Evolutionary conservation across 2,329 filamentous ascomycete species (phyloP), one percentile per base, ranked within the genome.

Genomic region (Pyricularia pennisetigena): DNA sequence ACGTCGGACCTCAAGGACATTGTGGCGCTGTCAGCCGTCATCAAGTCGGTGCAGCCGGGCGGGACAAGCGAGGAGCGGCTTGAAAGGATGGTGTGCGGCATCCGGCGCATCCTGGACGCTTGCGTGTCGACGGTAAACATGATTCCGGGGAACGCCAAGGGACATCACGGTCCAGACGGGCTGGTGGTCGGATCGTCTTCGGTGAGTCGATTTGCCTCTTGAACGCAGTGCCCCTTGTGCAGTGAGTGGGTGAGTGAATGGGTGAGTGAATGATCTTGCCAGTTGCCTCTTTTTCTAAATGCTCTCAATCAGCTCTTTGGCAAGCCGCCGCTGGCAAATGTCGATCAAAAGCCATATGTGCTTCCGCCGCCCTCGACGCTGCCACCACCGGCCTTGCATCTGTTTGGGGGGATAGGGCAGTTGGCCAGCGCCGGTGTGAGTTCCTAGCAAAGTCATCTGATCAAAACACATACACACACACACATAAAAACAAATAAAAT

Each of bases 11-110:
- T 73, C 30, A 71, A 71, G 30, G 72, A 72, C 23, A 69, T 73
- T 9, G 68, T 73, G 9, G 70, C 72, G 1, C 69, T 73, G 59
- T 71, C 72, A 0, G 68, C 71, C 1, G 72, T 73, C 28, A 66
- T 73, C 10, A 72, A 70, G 2, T 73, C 72, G 5, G 72, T 73
- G 30, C 70, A 71, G 68, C 71, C 72, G 23, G 72, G 72, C 6
- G 30, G 62, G 23, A 68, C 41, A 12, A 59, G 41, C 24, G 69
- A 69, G 1, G 67, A 72, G 66, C 68, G 72, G 57, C 41, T 68
- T 24, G 72, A 70, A 26, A 68, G 71, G 41, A 73, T 73, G 24
- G 69, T 68, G 14, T 35, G 26, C 1, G 71, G 71, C 23, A 67
- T 73, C 3, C n/a, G 66, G 1, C 71, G 69, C 23, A 70, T 72